Base-by-base conservation (phyloP, 1,284 basidiomycete genomes). In the Ustilago esculenta region DNA sequence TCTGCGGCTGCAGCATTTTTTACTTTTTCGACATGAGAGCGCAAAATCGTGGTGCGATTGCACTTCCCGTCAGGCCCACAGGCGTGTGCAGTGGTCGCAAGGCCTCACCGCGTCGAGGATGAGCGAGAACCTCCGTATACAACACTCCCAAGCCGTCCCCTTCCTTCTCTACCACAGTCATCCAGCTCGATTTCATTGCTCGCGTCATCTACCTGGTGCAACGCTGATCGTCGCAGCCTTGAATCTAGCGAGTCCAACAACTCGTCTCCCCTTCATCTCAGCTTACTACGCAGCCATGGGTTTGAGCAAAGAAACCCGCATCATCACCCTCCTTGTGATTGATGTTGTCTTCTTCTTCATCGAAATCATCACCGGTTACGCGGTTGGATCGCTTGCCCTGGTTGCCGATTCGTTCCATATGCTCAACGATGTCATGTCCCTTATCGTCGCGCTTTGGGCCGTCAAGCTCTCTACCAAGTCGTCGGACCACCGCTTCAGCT, bases 321-420 rank as follows among this genome's bases (percentile, higher is more conserved):
- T 81, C 50, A 88, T 88, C 39, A 85, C 91, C 65, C 86, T 96
- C 42, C 86, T 97, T 40, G 85, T 87, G 54, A 92, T 98, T 57
- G 94, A 98, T 83, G 82, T 91, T 7, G 43, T 89, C 48, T 98
- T 98, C 86, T 95, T 98, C 84, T 88, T 98, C 76, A 85, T 97
- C 54, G 96, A 98, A 83, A 87, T 96, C 80, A 88, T 91, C 65
- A 79, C 76, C 29, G 94, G 94, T 40, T 95, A 95, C 88, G 88
- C 90, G 14, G 92, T 96, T 56, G 93, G 93, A 33, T 96, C 94
- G 0, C 88, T 97, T 1, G 94, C 94, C 3, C 89, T 98, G 55
- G 90, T 98, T 32, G 95, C 96, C 18, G 95, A 98, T 84, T 92
- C 90, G 69, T 98, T 98, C 84, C 95, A 98, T 85, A 98, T 98